Conservation (phyloP, 768 basidiomycete genomes). For the Phylloporus sp. region DNA sequence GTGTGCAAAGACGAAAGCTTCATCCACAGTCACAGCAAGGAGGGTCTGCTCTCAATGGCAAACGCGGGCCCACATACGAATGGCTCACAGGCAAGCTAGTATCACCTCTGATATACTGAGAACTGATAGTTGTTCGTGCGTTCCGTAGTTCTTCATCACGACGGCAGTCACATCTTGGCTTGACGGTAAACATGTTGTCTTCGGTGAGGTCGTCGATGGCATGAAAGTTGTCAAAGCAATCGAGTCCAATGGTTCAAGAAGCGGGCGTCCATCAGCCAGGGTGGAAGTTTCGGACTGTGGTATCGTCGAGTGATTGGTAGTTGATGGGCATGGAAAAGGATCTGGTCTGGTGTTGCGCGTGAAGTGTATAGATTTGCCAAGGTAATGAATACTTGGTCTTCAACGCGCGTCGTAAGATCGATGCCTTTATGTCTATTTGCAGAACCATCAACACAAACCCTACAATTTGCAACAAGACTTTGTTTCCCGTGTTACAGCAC, state of each 20-base stretch:
- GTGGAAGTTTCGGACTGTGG: constrained; percentile 60
- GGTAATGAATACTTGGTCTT: constrained; percentile 5
- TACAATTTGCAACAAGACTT: too few relatives aligned
- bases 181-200: constrained; percentile 43
- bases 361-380: not conserved
- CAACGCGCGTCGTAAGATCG: not conserved
- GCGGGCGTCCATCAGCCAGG: constrained; percentile 28
- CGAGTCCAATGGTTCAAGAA: constrained; percentile 31
- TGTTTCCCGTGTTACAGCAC: too few relatives aligned
- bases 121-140: not conserved
- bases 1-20: constrained; percentile 63
- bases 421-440: not conserved
- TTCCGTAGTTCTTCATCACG: constrained; percentile 67
- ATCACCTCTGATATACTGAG: not conserved
- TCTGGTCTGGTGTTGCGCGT: not conserved
- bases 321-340: not conserved
- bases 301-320: constrained; percentile 31
- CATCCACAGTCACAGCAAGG: constrained; percentile 54
- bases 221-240: constrained; percentile 40
- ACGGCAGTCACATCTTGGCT: constrained; percentile 66
- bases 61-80: constrained; percentile 82
- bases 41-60: constrained; percentile 79
- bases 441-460: too few relatives aligned
- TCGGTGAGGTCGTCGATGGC: constrained; percentile 45
- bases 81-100: constrained; percentile 59